Evolutionary conservation across 2,329 filamentous ascomycete species (phyloP), one percentile per base, ranked within the genome.

Genomic region (Sclerotinia trifoliorum): DNA sequence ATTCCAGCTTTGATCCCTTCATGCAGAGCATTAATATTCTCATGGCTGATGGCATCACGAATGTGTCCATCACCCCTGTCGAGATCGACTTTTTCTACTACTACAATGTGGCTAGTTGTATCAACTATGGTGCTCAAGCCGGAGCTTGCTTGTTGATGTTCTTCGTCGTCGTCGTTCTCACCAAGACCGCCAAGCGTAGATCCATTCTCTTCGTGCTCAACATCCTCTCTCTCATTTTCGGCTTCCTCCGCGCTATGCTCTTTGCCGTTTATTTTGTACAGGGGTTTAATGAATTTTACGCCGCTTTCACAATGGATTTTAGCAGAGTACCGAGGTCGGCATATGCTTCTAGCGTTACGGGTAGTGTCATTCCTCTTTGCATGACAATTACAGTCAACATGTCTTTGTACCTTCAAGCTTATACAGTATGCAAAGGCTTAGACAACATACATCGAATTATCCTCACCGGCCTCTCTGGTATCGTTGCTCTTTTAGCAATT

Each of bases 201-300:
- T 86, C 84, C 1, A 77, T 80, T 0, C 81, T 90, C 60, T 90
- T 89, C 79, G 75, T 84, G 70, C 80, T 89, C 75, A 91, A 91
- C 73, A 72, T 80, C 29, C 69, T 83, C 24, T 85, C 87, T 19
- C 79, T 91, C 32, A 55, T 84, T 54, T 75, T 86, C 72, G 85
- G 88, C 73, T 79, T 82, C 66, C 77, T 84, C 57, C 84, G 86
- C 46, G 80, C 79, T 64, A 74, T 84, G 48, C 78, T 87, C 35
- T 78, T 81, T 66, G 79, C 78, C 70, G 74, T 85, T 62, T 85
- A 82, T 75, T 84, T 85, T 70, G 83, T 83, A 24, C 82, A 82
- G 17, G 77, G 79, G 11, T 87, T 83, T 71, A 80, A 80, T 71
- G 78, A 84, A 54, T 80, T 83, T 32, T 88, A 88, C 72, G 76